Base-by-base conservation (phyloP, 2,329 filamentous ascomycete genomes). In the Pseudogymnoascus sp. region DNA sequence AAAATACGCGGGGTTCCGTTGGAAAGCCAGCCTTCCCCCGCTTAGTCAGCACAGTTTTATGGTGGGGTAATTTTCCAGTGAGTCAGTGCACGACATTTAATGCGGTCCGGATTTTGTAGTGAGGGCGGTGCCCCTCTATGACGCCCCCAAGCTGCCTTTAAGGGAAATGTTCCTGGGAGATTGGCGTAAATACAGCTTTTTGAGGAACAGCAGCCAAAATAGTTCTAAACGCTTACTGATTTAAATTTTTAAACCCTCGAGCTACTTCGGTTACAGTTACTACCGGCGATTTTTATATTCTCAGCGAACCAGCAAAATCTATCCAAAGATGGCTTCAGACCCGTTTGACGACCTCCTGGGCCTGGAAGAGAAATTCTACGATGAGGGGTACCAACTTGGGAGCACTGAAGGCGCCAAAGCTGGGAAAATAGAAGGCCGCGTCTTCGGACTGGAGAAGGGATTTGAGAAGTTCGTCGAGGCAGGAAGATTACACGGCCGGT, bases 401-500 rank as follows among this genome's bases (percentile, higher is more conserved):
- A 75, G 85, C 59, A 77, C 81, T 42, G 93, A 96, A 75, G 95
- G 95, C 65, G 79, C 85, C 42, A 82, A 82, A 64, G 88, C 90
- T 33, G 95, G 95, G 40, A 86, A 87, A 64, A 86, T 91, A 67
- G 95, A 99, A 80, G 95, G 95, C 65, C 89, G 92, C 61, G 85
- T 91, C 19, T 91, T 97, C 72, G 95, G 93, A 0, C 84, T 97
- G 44, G 89, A 96, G 73, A 95, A 93, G 67, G 93, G 93, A 0
- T 97, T 95, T 70, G 91, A 96, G 70, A 97, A 96, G 76, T 97
- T 96, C 72, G 73, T 89, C 44, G 87, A 91, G 66, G 84, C 91
- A 74, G 93, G 93, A 2, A 82, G 82, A 64, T 76, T 97, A 33
- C 88, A 93, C 69, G 90, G 91, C 50, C 87, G 86, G 70, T 86